phyloP scores from a whole-genome alignment of 2,329 filamentous ascomycete species.

The Scytalidium lignicola region DNA sequence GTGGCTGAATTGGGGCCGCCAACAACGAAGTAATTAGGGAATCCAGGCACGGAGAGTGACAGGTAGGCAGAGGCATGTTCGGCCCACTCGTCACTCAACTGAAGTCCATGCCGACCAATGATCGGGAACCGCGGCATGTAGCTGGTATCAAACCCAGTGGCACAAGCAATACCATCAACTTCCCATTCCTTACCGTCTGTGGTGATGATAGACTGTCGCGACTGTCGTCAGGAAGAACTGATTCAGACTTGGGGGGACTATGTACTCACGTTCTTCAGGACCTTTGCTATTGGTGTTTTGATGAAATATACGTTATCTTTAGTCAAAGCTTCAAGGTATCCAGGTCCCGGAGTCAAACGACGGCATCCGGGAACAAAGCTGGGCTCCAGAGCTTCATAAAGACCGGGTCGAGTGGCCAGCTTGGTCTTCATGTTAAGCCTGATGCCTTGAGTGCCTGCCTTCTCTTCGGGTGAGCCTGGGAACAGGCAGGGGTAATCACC shows the following conservation, averaged over 20 bases:
- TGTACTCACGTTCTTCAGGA: no score
- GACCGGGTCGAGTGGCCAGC: slow-evolving; percentile 32
- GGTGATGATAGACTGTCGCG: slow-evolving; percentile 25
- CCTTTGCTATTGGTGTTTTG: neutral
- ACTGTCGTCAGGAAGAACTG: no score
- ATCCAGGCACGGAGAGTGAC: neutral
- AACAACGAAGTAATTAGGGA: slow-evolving; percentile 4
- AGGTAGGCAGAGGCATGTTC: neutral
- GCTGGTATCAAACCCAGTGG: slow-evolving; percentile 23
- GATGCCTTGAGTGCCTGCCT: slow-evolving; percentile 15
- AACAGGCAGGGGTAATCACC: neutral
- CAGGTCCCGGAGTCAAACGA: slow-evolving; percentile 32
- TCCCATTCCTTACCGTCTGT: slow-evolving; percentile 14
- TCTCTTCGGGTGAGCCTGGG: neutral
- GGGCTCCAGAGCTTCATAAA: slow-evolving; percentile 27
- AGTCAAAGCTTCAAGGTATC: slow-evolving; percentile 21
- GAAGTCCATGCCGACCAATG: slow-evolving; percentile 4
- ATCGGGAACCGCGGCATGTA: slow-evolving; percentile 12
- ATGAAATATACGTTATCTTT: slow-evolving; percentile 3
- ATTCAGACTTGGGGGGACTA: no score
- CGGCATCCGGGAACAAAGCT: slow-evolving; percentile 37
- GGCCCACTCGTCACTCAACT: slow-evolving; percentile 20
- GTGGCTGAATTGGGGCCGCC: slow-evolving; percentile 2
- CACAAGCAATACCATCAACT: slow-evolving; percentile 29
- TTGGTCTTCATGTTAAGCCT: slow-evolving; percentile 18